Conservation (phyloP, 73 alveolate genomes). For the Tetrahymena malaccensis region DNA sequence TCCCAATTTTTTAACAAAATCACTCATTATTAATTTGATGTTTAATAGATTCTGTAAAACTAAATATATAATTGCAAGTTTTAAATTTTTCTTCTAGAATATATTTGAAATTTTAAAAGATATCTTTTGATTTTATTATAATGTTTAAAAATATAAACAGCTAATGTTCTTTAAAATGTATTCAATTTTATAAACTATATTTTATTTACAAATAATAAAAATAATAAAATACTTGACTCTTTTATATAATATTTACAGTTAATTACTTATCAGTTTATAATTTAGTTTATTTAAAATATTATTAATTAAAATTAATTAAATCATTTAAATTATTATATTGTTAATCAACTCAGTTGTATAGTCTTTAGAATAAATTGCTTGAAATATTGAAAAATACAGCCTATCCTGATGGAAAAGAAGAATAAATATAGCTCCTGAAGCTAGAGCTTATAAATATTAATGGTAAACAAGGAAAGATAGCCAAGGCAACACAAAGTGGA, state of each 20-base stretch:
- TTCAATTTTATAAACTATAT: too few species aligned
- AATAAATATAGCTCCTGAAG: not conserved
- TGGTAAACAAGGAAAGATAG: not conserved
- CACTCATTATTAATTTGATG: not conserved
- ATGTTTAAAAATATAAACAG: too few species aligned
- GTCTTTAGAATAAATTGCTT: not conserved
- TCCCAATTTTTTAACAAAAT: not conserved
- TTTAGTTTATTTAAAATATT: too few species aligned
- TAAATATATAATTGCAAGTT: not conserved
- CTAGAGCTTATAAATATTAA: not conserved
- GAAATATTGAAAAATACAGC: not conserved
- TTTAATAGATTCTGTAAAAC: not conserved
- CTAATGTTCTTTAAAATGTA: too few species aligned
- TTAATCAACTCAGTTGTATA: not conserved
- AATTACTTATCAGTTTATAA: not conserved
- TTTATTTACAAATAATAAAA: too few species aligned
- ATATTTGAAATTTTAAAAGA: not conserved
- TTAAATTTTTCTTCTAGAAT: not conserved
- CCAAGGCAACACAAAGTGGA: not conserved
- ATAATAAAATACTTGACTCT: too few species aligned
- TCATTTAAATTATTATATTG: too few species aligned
- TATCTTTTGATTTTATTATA: too few species aligned
- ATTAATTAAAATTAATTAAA: too few species aligned
- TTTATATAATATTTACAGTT: not conserved
- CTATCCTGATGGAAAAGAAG: not conserved